Base-by-base conservation (phyloP, 2,329 filamentous ascomycete species). In the Pestalotiopsis fici region DNA sequence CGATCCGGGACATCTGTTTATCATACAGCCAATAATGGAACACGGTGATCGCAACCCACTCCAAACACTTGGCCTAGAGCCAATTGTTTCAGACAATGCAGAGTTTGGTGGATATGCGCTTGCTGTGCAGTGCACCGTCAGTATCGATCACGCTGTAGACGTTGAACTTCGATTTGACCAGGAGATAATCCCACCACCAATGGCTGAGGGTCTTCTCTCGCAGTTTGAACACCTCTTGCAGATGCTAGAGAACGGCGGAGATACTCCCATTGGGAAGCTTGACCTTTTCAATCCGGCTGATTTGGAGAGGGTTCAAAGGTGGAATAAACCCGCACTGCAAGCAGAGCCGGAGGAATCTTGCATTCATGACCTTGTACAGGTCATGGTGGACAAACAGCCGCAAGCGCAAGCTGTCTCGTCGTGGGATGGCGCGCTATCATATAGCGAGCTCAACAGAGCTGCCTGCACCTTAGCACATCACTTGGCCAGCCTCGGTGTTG, bases 1-100 rank as follows among this genome's bases (percentile, higher is more conserved):
- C 31, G 62, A 65, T n/a, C 43, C 62, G 18, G 62, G 62, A 13
- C 62, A 65, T 23, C 50, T 65, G 47, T 56, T 65, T 56, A 37
- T 65, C 12, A 39, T 65, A 15, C 62, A 65, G 18, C 25, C 43
- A 13, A 39, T 4, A n/a, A 31, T 43, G 62, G 62, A 12, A 23
- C 28, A 23, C 12, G 55, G 47, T 50, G 39, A 9, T 21, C n/a
- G 62, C n/a, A n/a, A 55, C 43, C 9, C 31, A 4, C 25, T 61
- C 31, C 21, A 61, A n/a, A n/a, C 59, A 6, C 37, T 61, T 39
- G 59, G 59, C 59, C 59, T 61, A 13, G 59, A 35, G 18, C 13
- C n/a, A 7, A 21, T 18, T 21, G 23, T 55, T n/a, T n/a, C n/a
- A n/a, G n/a, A n/a, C 23, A 65, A 39, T 21, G 31, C 23, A 21